phyloP scores from a whole-genome alignment of 2,329 filamentous ascomycete genomes.

The Lachnellula arida region DNA sequence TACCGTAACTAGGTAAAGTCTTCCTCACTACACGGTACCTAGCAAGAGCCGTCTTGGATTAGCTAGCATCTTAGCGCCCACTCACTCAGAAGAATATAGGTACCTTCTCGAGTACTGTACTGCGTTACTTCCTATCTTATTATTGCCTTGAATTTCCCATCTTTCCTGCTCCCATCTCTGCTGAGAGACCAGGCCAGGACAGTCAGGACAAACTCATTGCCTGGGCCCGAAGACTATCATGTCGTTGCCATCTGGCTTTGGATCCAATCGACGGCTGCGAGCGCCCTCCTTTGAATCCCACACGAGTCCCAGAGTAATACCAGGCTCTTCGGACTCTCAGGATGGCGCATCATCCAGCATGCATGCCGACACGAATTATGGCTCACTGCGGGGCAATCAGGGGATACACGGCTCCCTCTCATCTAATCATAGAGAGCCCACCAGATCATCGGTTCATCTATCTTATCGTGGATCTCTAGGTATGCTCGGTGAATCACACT shows the following conservation, averaged over 20 bases:
- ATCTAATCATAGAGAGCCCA: slow-evolving; percentile 54
- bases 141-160: background rate
- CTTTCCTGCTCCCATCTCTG: background rate
- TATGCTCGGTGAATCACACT: slow-evolving; percentile 33
- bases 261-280: slow-evolving; percentile 16
- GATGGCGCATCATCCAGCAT: slow-evolving; percentile 17
- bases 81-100: no score
- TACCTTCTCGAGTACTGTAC: no score
- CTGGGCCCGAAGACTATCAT: slow-evolving; percentile 7
- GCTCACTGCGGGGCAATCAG: slow-evolving; percentile 20
- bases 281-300: slow-evolving; percentile 22
- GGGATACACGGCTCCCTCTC: slow-evolving; percentile 12
- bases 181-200: background rate
- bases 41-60: no score
- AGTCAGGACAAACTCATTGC: background rate
- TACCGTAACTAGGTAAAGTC: no score
- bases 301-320: slow-evolving; percentile 27
- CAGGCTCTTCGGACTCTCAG: slow-evolving; percentile 17
- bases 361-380: slow-evolving; percentile 19
- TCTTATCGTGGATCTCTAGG: slow-evolving; percentile 56
- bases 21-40: no score
- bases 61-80: no score
- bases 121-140: background rate
- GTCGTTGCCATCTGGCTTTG: slow-evolving; percentile 22
- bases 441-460: slow-evolving; percentile 67